Percentiles rank a stretch among this genome's conserved stretches.
Conservation (phyloP, 2,329 filamentous ascomycete genomes). For the Claviceps maximensis region DNA sequence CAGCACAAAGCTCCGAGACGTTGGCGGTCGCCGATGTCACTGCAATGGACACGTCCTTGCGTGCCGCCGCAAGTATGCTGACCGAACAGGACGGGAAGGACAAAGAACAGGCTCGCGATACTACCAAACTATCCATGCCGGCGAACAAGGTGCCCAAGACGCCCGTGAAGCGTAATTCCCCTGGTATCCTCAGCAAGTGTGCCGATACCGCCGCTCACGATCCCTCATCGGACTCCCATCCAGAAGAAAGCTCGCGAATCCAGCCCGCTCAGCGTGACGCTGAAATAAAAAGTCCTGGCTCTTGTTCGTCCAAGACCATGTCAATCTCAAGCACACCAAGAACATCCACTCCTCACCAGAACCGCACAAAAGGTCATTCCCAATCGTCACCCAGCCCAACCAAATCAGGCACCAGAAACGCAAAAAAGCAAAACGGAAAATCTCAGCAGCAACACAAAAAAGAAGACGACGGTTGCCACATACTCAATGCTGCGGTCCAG, state of each 20-base stretch:
- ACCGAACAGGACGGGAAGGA: constrained; percentile 19
- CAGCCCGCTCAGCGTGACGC: background rate
- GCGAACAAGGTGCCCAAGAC: constrained; percentile 8
- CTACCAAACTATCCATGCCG: constrained; percentile 21
- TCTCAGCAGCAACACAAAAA: background rate
- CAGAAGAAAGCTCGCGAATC: background rate
- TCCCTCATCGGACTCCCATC: background rate
- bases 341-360: background rate
- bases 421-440: background rate
- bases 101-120: constrained; percentile 20
- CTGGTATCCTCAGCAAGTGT: background rate
- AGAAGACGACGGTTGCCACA: background rate
- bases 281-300: background rate
- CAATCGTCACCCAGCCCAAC: background rate
- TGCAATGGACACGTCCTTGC: constrained; percentile 2
- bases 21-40: background rate
- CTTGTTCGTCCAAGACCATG: constrained; percentile 2
- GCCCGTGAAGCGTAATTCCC: background rate
- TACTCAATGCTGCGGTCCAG: background rate
- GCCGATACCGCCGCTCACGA: background rate
- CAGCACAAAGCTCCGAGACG: background rate
- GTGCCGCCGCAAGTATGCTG: constrained; percentile 12
- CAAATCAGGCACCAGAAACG: background rate
- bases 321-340: constrained; percentile 1
- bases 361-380: background rate